phyloP scores from a whole-genome alignment of 441 rosid genomes.

The Bruguiera hainesii region DNA sequence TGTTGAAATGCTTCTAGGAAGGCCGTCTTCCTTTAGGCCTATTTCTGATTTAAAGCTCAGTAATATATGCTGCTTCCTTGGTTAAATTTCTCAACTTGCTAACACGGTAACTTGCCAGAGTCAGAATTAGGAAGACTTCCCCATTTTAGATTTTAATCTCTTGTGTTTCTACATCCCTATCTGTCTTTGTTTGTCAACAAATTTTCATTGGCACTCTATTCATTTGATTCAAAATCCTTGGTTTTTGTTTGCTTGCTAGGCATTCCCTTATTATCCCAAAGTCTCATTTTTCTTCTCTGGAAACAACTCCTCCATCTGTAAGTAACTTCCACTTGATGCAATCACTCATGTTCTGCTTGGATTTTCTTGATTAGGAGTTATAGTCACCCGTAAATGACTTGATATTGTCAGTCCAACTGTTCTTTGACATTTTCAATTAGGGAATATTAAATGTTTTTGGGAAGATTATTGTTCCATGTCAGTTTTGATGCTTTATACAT shows the following conservation, averaged over 20 bases:
- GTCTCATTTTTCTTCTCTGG: constrained; percentile 72
- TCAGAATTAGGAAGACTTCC: too few relatives aligned
- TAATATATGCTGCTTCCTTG: too few relatives aligned
- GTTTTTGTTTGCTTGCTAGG: constrained; percentile 37
- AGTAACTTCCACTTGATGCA: constrained; percentile 32
- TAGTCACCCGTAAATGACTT: background rate
- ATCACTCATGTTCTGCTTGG: background rate
- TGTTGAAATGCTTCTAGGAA: too few relatives aligned
- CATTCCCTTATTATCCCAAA: constrained; percentile 92
- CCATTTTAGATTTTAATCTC: too few relatives aligned
- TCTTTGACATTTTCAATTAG: background rate
- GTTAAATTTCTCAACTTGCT: too few relatives aligned
- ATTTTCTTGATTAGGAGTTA: background rate
- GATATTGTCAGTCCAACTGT: background rate
- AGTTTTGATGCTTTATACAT: background rate
- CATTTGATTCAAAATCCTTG: background rate
- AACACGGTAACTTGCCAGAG: too few relatives aligned
- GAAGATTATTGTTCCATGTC: background rate
- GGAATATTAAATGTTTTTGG: background rate
- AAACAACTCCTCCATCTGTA: constrained; percentile 87
- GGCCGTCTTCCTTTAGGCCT: too few relatives aligned
- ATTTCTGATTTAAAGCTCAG: too few relatives aligned
- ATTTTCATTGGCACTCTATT: constrained; percentile 1
- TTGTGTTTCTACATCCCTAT: background rate
- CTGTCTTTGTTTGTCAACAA: background rate